phyloP scores from a whole-genome alignment of 108 stramenopile species.

The Cyclotella atomus region DNA sequence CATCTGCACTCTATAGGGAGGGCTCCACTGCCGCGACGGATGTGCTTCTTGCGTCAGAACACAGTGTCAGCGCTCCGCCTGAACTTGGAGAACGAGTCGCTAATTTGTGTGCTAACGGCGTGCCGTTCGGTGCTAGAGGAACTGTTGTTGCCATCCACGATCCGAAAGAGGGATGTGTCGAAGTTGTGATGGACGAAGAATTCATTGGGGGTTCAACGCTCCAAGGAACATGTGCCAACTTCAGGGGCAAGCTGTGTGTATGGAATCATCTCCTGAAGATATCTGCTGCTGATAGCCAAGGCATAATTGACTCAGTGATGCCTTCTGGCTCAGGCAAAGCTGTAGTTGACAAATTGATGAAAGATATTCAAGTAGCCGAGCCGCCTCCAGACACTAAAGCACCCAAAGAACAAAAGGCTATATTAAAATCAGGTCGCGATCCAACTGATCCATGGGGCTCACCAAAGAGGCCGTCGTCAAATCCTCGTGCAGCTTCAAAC shows the following conservation, averaged over 20 bases:
- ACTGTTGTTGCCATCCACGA: slow-evolving; percentile 96
- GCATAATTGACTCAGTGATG: slow-evolving; percentile 73
- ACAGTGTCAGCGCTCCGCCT: slow-evolving; percentile 78
- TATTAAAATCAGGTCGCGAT: slow-evolving; percentile 17
- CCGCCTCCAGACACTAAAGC: slow-evolving; percentile 8
- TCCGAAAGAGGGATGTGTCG: slow-evolving; percentile 89
- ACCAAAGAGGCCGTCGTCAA: slow-evolving; percentile 8
- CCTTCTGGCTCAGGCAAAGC: slow-evolving; percentile 73
- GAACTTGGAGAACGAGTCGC: slow-evolving; percentile 93
- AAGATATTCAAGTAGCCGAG: slow-evolving; percentile 51
- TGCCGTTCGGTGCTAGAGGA: slow-evolving; percentile 96
- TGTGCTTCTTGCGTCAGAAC: slow-evolving; percentile 74
- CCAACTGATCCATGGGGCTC: slow-evolving; percentile 29
- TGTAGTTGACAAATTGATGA: slow-evolving; percentile 60
- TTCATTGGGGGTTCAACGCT: slow-evolving; percentile 95
- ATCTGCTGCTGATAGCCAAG: slow-evolving; percentile 68
- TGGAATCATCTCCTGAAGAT: slow-evolving; percentile 91
- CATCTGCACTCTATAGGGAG: slow-evolving; percentile 75
- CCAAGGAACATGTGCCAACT: slow-evolving; percentile 94
- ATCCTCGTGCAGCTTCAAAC: background rate
- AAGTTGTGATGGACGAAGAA: slow-evolving; percentile 98
- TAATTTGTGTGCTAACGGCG: slow-evolving; percentile 89
- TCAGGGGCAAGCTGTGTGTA: slow-evolving; percentile 92
- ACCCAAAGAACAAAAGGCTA: background rate
- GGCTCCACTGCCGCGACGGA: slow-evolving; percentile 78